Evolutionary conservation across 345 rosid species (phyloP), one percentile per base, ranked within the genome.

Genomic region (Eucalyptus paniculata): DNA sequence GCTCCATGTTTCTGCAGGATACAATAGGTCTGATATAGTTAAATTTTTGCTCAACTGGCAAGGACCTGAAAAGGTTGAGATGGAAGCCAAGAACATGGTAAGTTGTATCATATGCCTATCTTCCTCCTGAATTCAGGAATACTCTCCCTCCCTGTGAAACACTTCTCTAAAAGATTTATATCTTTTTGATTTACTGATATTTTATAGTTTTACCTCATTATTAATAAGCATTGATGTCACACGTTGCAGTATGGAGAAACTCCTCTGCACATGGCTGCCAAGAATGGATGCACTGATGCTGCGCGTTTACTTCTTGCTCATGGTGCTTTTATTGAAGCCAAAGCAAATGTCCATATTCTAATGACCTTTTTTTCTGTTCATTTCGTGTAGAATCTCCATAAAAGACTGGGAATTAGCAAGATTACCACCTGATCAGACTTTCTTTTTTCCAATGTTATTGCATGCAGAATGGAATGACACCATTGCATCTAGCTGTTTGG

Each of bases 231-330:
- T 69, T 34, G 81, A 69, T 21, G 28, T 77, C 28, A 77, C 45
- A 34, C 77, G 40, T 89, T 93, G 91, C 92, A 98, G 99, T 97
- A 96, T 91, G 99, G 99, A 88, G 99, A 98, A 92, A 98, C 99
- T 91, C 99, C 99, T 17, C 93, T 98, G 94, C 99, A 98, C 92
- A 98, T 98, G 99, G 99, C 99, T 45, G 98, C 99, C 47, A 98
- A 98, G 96, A 98, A 96, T 86, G 99, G 99, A 45, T 94, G 98
- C 91, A 94, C 91, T 50, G 98, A 98, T 89, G 98, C 98, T 92
- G 97, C 97, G 1, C 91, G 89, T 89, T 90, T 97, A 47, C 99
- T 97, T 60, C 98, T 98, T 88, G 95, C 93, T 91, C 95, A 91
- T 90, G 99, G 99, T 92, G 98, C 99, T 92, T 91, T 92, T 89